phyloP scores from a whole-genome alignment of 2,329 filamentous ascomycete genomes.

The Paradendryphiella salina region DNA sequence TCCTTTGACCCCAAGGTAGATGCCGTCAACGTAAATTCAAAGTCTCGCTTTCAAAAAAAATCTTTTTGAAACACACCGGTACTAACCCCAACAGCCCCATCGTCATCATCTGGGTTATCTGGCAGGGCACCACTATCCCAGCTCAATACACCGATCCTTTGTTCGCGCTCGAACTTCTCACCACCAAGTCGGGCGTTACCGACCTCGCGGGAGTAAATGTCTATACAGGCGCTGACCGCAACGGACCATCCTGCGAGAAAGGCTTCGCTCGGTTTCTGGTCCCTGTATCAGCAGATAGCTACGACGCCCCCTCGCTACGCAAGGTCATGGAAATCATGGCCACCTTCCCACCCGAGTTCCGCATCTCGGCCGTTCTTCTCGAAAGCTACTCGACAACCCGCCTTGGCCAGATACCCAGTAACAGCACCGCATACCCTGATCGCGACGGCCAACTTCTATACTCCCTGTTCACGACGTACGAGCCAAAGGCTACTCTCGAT shows the following conservation, averaged over 20 bases:
- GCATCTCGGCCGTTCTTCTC: slow-evolving; percentile 18
- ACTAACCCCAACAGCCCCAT: slow-evolving; percentile 16
- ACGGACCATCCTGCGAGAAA: slow-evolving; percentile 22
- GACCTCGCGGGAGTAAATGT: slow-evolving; percentile 23
- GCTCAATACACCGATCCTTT: slow-evolving; percentile 22
- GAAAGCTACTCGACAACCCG: slow-evolving; percentile 25
- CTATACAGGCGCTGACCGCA: slow-evolving; percentile 8
- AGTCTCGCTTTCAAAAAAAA: background rate
- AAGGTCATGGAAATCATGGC: slow-evolving; percentile 19
- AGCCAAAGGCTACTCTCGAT: slow-evolving; percentile 20
- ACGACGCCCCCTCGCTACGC: slow-evolving; percentile 14
- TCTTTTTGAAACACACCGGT: background rate
- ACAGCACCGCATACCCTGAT: slow-evolving; percentile 27
- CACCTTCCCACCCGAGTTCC: slow-evolving; percentile 14
- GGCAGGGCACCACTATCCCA: slow-evolving; percentile 23
- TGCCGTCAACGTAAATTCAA: slow-evolving; percentile 15
- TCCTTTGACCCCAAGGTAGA: slow-evolving; percentile 18
- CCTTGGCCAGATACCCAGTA: slow-evolving; percentile 15
- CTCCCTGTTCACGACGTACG: slow-evolving; percentile 20
- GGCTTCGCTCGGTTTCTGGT: slow-evolving; percentile 14
- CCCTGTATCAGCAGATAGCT: slow-evolving; percentile 18
- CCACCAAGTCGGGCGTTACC: slow-evolving; percentile 12
- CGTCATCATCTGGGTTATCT: slow-evolving; percentile 21
- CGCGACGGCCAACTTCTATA: slow-evolving; percentile 20
- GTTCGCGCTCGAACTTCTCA: slow-evolving; percentile 17